Evolutionary conservation across 495 filamentous ascomycete species (phyloP).

Genomic region (Penicillium longicatenatum): DNA sequence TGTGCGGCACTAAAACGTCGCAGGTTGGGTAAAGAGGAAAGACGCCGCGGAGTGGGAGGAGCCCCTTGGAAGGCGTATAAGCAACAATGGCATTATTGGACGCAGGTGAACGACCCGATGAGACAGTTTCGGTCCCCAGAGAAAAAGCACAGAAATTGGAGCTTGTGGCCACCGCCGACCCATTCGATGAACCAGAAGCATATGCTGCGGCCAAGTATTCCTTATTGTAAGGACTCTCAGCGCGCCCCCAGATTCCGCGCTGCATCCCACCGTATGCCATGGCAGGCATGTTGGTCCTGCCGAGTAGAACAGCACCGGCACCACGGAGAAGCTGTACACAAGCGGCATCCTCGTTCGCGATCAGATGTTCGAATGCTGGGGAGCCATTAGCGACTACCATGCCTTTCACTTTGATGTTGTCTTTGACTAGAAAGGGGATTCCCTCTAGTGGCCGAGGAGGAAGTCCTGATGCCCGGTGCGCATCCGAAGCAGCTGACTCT

Average conservation of each 20-base stretch:
- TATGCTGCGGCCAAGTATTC: slow-evolving; percentile 38
- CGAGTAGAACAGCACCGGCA: slow-evolving; percentile 67
- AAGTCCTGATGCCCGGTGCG: slow-evolving; percentile 28
- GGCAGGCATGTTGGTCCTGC: slow-evolving; percentile 47
- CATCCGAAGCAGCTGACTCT: slow-evolving; percentile 37
- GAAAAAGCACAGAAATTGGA: slow-evolving; percentile 41
- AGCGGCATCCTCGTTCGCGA: slow-evolving; percentile 64
- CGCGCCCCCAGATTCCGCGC: slow-evolving; percentile 38
- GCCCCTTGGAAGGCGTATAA: slow-evolving; percentile 40
- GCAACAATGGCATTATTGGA: slow-evolving; percentile 41
- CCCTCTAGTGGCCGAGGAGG: slow-evolving; percentile 60
- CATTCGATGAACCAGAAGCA: slow-evolving; percentile 42
- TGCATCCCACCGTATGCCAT: slow-evolving; percentile 48
- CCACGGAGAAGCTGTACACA: slow-evolving; percentile 60
- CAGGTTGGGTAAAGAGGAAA: slow-evolving; percentile 42
- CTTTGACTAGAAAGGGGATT: slow-evolving; percentile 72
- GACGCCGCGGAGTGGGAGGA: slow-evolving; percentile 37
- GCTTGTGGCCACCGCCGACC: slow-evolving; percentile 39
- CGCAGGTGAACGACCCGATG: slow-evolving; percentile 40
- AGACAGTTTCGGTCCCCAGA: slow-evolving; percentile 41
- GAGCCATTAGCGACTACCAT: slow-evolving; percentile 57
- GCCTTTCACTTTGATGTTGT: slow-evolving; percentile 71
- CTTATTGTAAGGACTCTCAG: slow-evolving; percentile 38
- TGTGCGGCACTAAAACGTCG: slow-evolving; percentile 41
- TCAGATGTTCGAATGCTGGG: slow-evolving; percentile 58